These are phyloP conservation scores for Cochlearia excelsa DNA, from an alignment of 345 rosid genomes.

Conservation along the genomic window DNA sequence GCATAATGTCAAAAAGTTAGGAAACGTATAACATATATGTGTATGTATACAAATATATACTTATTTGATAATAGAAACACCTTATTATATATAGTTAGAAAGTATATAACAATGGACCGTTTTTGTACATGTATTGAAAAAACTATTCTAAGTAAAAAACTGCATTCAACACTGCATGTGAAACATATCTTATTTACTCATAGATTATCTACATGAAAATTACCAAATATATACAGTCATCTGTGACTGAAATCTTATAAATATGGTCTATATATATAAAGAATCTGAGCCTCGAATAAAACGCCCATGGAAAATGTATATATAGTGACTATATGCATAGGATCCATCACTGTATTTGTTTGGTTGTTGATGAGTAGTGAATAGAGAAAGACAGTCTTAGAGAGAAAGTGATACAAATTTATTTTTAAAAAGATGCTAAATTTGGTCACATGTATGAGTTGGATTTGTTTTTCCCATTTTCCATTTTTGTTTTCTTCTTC, in stretches of 20 bases:
- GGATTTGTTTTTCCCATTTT: conserved; percentile 36
- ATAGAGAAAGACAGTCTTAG: conserved; percentile 34
- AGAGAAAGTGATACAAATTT: conserved; percentile 20
- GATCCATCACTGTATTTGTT: conserved; percentile 38
- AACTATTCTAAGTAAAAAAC: conserved; percentile 23
- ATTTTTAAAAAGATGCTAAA: conserved; percentile 33
- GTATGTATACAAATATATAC: conserved; percentile 28
- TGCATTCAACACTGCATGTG: conserved; percentile 30
- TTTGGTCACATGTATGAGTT: conserved; percentile 45
- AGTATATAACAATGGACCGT: conserved; percentile 31
- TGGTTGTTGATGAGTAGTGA: conserved; percentile 33
- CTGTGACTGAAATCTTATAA: conserved; percentile 27
- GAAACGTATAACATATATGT: conserved; percentile 27
- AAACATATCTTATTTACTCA: conserved; percentile 22
- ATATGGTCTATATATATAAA: conserved; percentile 6
- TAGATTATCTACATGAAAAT: conserved; percentile 14
- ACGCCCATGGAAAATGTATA: conserved; percentile 35
- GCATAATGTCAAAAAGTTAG: conserved; percentile 1
- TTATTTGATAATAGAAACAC: conserved; percentile 17
- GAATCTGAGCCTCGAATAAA: conserved; percentile 39
- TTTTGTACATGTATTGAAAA: conserved; percentile 18
- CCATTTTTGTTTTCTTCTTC: conserved; percentile 47
- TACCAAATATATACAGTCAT: conserved; percentile 27
- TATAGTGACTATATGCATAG: conserved; percentile 29
- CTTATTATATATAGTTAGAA: too few relatives aligned